Conservation (phyloP, 1,139 yeast genomes). For the Nakaseomyces kungkrabaensis region DNA sequence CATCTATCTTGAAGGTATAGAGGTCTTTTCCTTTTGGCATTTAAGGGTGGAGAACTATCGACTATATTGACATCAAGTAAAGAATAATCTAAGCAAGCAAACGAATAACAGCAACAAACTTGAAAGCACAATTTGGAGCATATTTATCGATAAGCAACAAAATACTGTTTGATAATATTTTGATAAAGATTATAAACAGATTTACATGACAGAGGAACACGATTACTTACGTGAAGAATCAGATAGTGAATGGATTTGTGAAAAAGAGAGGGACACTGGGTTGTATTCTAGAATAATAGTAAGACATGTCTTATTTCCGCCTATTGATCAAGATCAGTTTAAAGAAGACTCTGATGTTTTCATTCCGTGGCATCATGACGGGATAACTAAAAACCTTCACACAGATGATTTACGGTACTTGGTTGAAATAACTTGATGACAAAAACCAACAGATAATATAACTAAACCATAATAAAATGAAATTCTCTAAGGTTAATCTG, state of each 20-base stretch:
- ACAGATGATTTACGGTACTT: neutral
- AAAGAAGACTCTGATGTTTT: conserved; percentile 1
- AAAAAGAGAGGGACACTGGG: neutral
- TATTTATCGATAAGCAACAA: too few species aligned
- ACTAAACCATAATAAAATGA: too few species aligned
- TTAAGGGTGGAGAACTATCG: too few species aligned
- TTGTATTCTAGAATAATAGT: neutral
- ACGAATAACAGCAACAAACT: too few species aligned
- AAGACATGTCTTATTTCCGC: conserved; percentile 3
- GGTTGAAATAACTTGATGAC: neutral
- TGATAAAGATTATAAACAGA: too few species aligned
- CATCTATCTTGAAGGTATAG: too few species aligned
- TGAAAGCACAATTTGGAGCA: too few species aligned
- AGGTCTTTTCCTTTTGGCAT: too few species aligned
- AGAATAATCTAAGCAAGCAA: too few species aligned
- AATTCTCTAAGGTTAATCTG: too few species aligned
- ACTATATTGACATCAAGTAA: too few species aligned
- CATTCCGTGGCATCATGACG: conserved; percentile 4
- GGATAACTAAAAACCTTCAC: neutral
- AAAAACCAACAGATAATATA: too few species aligned
- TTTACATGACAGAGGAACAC: neutral
- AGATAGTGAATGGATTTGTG: neutral
- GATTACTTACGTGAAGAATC: neutral
- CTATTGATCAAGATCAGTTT: conserved; percentile 1
- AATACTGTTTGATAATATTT: neutral